Evolutionary conservation across 2,329 filamentous ascomycete species (phyloP), one percentile per base, ranked within the genome.

Genomic region (Fusarium sp.): DNA sequence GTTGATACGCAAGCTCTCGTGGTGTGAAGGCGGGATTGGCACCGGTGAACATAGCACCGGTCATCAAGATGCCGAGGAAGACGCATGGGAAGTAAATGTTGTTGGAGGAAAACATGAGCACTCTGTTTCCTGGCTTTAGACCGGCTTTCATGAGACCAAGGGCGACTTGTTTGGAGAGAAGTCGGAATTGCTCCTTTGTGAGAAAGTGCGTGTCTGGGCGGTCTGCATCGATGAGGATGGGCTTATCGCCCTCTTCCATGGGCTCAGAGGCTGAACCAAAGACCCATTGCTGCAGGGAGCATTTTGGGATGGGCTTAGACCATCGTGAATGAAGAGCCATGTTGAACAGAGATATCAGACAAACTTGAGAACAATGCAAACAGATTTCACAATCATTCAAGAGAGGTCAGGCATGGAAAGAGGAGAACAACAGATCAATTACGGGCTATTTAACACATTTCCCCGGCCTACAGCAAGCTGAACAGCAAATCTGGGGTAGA

Each of bases 81-180:
- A 93, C 83, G 1, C 90, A 85, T 0, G 93, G 92, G 78, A 92
- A 94, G 82, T 92, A 94, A 8, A 96, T 79, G 72, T 88, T 91
- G 81, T 95, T 96, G n/a, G 90, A 89, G 0, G 92, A 92, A 81
- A 92, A 95, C 8, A 96, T 83, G 36, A 96, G 84, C 3, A 95
- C 89, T 11, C 92, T 89, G 72, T 94, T 93, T 14, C 92, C 92
- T 0, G 84, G 83, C 63, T 90, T 83, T 14, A 96, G 81, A 3
- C 94, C 94, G 4, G 87, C 86, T 56, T 87, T 87, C 48, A 85
- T 86, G 35, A 94, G 84, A 1, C 94, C 94, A 0, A 90, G 84
- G 0, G 92, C 94, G 41, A 96, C 82, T 24, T 93, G 90, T 80
- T 95, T 92, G 28, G 90, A 88, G 84, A 92, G 91, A 69, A 91